A percentile compares a stretch with the other conserved stretches of the same genome.
Conservation (phyloP, 495 filamentous ascomycete genomes). For the Neurospora sp. region DNA sequence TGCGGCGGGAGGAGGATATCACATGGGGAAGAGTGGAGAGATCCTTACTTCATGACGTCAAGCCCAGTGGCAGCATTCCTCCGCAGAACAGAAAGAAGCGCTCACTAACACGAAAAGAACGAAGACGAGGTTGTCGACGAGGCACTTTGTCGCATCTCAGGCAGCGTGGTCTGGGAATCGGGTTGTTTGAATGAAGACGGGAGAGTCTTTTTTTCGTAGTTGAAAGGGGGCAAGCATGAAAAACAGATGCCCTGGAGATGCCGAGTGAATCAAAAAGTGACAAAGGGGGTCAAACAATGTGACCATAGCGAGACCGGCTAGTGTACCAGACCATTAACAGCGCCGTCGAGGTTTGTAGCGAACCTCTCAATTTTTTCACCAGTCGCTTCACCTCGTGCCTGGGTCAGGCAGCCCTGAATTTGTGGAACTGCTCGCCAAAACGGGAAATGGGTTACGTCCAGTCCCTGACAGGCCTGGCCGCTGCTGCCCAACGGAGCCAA, state of each 20-base stretch:
- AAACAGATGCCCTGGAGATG: not conserved
- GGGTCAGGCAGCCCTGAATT: not conserved
- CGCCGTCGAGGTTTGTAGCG: not conserved
- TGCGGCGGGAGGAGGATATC: not conserved
- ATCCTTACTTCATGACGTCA: constrained; percentile 28
- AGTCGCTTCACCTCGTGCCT: not conserved
- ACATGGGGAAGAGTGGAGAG: not conserved
- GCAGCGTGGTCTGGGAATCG: not conserved
- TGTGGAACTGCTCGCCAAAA: not conserved
- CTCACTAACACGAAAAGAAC: not conserved
- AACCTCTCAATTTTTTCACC: not conserved
- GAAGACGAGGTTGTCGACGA: not conserved
- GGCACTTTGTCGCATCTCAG: not conserved
- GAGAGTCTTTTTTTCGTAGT: not conserved
- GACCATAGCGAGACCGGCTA: not conserved
- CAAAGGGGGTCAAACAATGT: not conserved
- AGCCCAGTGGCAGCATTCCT: constrained; percentile 1
- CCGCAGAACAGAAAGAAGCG: not conserved
- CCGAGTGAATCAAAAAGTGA: not conserved
- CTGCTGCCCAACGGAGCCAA: not conserved
- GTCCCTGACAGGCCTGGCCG: not conserved
- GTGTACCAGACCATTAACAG: not conserved
- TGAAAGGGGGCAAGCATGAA: not conserved
- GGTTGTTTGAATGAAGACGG: not conserved
- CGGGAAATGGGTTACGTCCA: not conserved